Conservation (phyloP, 192 early-diverging fungal species). For the Glomus cerebriforme region DNA sequence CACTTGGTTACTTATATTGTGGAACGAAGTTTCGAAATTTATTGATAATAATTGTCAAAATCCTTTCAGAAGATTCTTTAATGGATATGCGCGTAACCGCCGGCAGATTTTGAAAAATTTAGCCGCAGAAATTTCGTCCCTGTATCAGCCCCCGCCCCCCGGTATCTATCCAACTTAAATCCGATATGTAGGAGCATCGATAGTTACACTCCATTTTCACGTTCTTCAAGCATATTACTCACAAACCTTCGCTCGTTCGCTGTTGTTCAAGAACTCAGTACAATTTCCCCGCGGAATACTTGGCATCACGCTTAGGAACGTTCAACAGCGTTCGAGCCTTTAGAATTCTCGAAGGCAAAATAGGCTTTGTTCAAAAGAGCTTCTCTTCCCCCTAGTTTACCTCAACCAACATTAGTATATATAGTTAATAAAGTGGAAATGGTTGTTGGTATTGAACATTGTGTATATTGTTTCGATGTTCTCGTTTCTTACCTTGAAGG, state of each 20-base stretch:
- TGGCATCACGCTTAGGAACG: not conserved
- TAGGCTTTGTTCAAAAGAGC: not conserved
- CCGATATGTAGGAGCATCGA: not conserved
- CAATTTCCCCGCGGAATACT: not conserved
- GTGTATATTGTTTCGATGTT: slow-evolving; percentile 81
- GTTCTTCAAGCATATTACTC: not conserved
- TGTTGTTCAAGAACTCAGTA: not conserved
- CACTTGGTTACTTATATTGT: no score
- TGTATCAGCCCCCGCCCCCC: no score
- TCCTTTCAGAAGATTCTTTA: no score
- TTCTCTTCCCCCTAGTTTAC: no score
- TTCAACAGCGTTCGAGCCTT: not conserved
- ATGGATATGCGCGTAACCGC: no score
- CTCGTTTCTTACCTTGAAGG: slow-evolving; percentile 64
- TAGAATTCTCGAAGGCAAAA: not conserved
- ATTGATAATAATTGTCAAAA: no score
- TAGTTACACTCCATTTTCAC: not conserved
- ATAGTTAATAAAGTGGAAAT: slow-evolving; percentile 13
- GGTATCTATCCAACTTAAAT: not conserved
- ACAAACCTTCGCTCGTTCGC: not conserved
- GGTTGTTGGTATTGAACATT: slow-evolving; percentile 55
- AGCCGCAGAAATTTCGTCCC: no score
- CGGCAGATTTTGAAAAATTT: no score
- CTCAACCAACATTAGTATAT: no score
- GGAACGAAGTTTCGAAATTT: no score